These are phyloP conservation scores for Hypoxylon lienhwacheense DNA, from an alignment of 495 filamentous ascomycete genomes.

Conservation along the genomic window DNA sequence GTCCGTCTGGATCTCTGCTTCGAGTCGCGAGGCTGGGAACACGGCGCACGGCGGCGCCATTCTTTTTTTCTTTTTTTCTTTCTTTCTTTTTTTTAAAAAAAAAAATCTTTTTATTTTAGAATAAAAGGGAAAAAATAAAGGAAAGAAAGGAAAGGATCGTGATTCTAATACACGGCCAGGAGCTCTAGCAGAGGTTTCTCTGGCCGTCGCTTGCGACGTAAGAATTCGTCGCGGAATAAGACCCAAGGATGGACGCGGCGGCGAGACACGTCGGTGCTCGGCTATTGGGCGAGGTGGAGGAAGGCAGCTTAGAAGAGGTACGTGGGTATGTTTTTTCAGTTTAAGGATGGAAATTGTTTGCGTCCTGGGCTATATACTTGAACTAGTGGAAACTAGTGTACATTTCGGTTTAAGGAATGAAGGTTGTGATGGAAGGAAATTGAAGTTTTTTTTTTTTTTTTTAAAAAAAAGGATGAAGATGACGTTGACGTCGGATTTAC, in stretches of 20 bases:
- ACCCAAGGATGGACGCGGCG: slow-evolving; percentile 21
- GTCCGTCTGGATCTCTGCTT: slow-evolving; percentile 51
- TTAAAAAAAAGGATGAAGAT: no score
- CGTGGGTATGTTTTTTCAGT: slow-evolving; percentile 28
- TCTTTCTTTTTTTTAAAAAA: background rate
- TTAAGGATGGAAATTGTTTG: no score
- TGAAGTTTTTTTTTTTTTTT: no score
- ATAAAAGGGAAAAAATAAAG: no score
- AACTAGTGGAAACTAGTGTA: no score
- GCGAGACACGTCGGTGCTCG: slow-evolving; percentile 56
- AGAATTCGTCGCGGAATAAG: background rate
- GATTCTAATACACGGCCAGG: no score
- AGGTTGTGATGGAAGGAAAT: background rate
- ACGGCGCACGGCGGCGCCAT: slow-evolving; percentile 65
- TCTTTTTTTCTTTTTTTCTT: background rate
- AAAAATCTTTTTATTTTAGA: no score
- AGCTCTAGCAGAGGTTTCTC: no score
- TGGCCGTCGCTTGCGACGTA: background rate
- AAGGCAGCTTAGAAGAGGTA: slow-evolving; percentile 68
- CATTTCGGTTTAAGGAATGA: no score
- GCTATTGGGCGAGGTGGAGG: slow-evolving; percentile 66
- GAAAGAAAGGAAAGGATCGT: no score
- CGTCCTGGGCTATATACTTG: no score
- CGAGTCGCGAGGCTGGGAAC: slow-evolving; percentile 59
- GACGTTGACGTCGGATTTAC: no score